phyloP scores from a whole-genome alignment of 2,329 filamentous ascomycete species.

The Neurospora sp. region DNA sequence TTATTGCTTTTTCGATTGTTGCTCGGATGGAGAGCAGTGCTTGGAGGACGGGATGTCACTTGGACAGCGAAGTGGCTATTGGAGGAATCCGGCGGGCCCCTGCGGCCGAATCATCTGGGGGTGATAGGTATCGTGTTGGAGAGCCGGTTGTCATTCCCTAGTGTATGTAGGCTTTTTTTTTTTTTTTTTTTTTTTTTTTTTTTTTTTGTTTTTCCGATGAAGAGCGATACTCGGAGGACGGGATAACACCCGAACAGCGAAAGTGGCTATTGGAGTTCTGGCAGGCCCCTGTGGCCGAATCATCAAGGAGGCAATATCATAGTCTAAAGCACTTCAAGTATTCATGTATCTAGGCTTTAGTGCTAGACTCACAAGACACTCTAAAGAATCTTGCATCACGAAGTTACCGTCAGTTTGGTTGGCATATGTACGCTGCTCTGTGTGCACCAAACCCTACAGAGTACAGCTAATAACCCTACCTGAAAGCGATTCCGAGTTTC shows the following conservation, averaged over 20 bases:
- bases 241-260: background rate
- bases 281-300: background rate
- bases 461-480: background rate
- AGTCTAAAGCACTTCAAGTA: background rate
- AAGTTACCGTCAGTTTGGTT: background rate
- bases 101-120: background rate
- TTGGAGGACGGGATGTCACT: background rate
- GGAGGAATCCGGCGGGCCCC: background rate
- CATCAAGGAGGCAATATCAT: background rate
- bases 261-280: background rate
- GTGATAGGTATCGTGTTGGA: background rate
- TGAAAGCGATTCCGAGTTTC: background rate
- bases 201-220: background rate
- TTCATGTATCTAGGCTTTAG: background rate
- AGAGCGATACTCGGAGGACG: background rate
- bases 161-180: background rate
- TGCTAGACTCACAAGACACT: background rate
- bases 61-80: background rate
- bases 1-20: background rate
- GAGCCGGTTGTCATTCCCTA: background rate
- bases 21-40: background rate
- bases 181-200: background rate
- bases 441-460: background rate
- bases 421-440: background rate
- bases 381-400: background rate